Conservation (phyloP, 31 red algal genomes). For the Odonthalia washingtoniensis region DNA sequence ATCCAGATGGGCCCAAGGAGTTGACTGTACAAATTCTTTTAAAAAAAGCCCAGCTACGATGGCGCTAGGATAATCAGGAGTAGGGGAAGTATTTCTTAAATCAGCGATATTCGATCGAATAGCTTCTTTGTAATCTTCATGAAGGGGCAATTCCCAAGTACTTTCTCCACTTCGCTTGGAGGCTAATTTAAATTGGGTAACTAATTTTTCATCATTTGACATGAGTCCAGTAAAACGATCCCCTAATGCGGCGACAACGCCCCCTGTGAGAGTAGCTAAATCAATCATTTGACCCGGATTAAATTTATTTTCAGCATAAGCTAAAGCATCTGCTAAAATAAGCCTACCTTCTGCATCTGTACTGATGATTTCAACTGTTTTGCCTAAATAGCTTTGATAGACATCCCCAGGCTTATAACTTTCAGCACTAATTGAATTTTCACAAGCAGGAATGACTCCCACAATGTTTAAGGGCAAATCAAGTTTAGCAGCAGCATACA, state of each 20-base stretch:
- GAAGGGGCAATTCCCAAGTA: constrained; percentile 92
- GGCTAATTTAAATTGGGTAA: constrained; percentile 36
- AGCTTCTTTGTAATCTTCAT: constrained; percentile 70
- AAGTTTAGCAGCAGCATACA: constrained; percentile 76
- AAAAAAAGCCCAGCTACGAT: constrained; percentile 95
- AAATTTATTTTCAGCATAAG: constrained; percentile 82
- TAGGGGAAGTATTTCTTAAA: constrained; percentile 78
- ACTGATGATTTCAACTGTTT: constrained; percentile 95
- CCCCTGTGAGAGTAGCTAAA: constrained; percentile 94
- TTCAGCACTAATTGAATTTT: constrained; percentile 84
- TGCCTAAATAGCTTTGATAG: constrained; percentile 81
- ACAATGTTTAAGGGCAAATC: constrained; percentile 65
- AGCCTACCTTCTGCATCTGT: constrained; percentile 98
- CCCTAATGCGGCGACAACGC: constrained; percentile 85
- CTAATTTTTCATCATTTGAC: constrained; percentile 66
- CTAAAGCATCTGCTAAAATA: constrained; percentile 92
- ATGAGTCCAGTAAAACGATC: constrained; percentile 83
- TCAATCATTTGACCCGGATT: constrained; percentile 81
- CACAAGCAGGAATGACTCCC: constrained; percentile 87
- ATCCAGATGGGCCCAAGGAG: constrained; percentile 96
- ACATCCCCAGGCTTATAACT: constrained; percentile 94
- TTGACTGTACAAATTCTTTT: constrained; percentile 84
- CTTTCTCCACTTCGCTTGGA: constrained; percentile 38
- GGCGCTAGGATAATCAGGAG: constrained; percentile 64
- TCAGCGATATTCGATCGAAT: constrained; percentile 89